Evolutionary conservation across 1,139 yeast genomes (phyloP), one percentile per base, ranked within the genome.

Genomic region (Lodderomyces jiufengensis): DNA sequence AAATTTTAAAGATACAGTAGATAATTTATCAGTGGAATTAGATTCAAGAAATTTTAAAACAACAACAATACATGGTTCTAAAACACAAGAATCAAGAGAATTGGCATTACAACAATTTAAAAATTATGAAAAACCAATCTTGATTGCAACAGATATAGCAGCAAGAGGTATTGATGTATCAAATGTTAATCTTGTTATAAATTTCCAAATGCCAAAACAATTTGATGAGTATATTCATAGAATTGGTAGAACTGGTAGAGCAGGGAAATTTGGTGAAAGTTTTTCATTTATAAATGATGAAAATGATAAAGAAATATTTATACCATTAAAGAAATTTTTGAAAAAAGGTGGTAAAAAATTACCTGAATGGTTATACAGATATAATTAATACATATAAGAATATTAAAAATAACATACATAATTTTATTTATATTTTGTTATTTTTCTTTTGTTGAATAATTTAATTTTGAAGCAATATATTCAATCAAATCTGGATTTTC

Each of bases 231-330:
- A 88, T 50, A 78, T 92, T 22, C 98, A 92, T 58, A 72, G 97
- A 52, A 84, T 92, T 37, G 98, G 98, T 35, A 79, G 98, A 59
- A 92, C 98, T 1, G 98, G 97, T 24, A 76, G 98, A 54, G 97
- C 97, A 0, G 97, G 97, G 1, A 77, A 76, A 34, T 57, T 56
- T 5, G 97, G 98, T 34, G 66, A 73, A 6, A 84, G 96, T 10
- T 65, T 79, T 21, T 82, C 97, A 0, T 84, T 86, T 47, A 50
- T 85, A 25, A 23, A 29, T 11, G 80, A 74, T 32, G 79, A 73
- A 33, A 73, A 73, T 15, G 92, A 86, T 50, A 54, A 61, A 3
- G 77, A 66, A 0, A 59, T 79, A 1, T 67, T 81, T 38, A 54
- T 56, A 32, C 81, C 76, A 34, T 61, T 85, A 46, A 70, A 69